Percentiles rank a stretch among this genome's conserved stretches.
phyloP scores from a whole-genome alignment of 164 flowering plant genomes.

The Taxillus chinensis region DNA sequence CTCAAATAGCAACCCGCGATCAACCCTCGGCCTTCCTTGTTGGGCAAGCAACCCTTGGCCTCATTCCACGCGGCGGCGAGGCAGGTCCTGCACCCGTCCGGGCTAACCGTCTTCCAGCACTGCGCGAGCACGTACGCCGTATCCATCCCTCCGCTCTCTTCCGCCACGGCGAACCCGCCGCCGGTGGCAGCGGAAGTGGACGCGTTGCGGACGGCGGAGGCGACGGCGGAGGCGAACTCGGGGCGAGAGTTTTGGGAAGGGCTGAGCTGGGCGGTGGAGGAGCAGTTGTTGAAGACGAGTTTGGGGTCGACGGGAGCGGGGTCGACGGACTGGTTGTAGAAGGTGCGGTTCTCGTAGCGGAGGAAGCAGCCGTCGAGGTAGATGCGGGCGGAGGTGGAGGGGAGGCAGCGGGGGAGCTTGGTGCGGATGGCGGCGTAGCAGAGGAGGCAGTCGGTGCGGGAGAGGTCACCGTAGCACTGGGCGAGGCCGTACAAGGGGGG shows the following conservation, averaged over 20 bases:
- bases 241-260: not conserved
- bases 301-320: constrained; percentile 2
- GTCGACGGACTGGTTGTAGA: constrained; percentile 31
- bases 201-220: constrained; percentile 18
- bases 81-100: constrained; percentile 42
- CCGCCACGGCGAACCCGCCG: constrained; percentile 27
- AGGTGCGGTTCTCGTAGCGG: constrained; percentile 46
- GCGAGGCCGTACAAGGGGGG: constrained; percentile 35
- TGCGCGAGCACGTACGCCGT: constrained; percentile 47
- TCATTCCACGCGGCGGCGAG: constrained; percentile 37
- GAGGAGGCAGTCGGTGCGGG: constrained; percentile 54
- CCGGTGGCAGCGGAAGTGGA: constrained; percentile 18
- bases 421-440: constrained; percentile 58
- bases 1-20: constrained; percentile 74
- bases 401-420: constrained; percentile 55
- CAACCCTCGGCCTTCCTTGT: constrained; percentile 54
- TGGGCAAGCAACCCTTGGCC: constrained; percentile 28
- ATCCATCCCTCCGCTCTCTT: constrained; percentile 6
- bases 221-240: constrained; percentile 17
- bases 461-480: constrained; percentile 58
- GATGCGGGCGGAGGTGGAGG: constrained; percentile 32
- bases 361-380: constrained; percentile 64
- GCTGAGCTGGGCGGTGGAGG: not conserved
- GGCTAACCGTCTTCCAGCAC: constrained; percentile 58
- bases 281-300: constrained; percentile 18